Base-by-base conservation (phyloP, 2,329 filamentous ascomycete genomes). In the Aspergillus ruber region DNA sequence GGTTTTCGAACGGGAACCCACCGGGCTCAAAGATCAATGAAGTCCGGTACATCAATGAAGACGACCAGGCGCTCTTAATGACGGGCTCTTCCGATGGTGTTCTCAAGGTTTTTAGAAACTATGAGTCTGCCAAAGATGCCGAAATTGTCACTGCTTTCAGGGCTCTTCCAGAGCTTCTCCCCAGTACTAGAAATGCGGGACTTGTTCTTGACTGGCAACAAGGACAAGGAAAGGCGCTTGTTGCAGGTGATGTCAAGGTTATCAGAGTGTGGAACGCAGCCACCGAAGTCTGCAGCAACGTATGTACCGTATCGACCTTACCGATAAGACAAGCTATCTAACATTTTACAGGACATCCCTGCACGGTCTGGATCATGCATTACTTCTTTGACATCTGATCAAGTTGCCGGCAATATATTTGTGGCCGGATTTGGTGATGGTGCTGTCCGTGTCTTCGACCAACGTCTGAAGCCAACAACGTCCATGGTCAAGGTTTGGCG, bases 171-270 rank as follows among this genome's bases (percentile, higher is more conserved):
- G 89, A 98, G 69, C 86, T 97, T 64, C 86, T 97, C 5, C 89
- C 90, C 3, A 95, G 88, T 66, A 95, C 91, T 60, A 86, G 90
- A 61, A 95, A 95, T 66, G 90, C 90, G 1, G 93, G 93, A 18
- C 85, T 98, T 70, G 91, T 97, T 21, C 94, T 97, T 64, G 91
- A 98, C 67, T 98, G 93, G 93, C 91, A 97, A 66, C 93, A 98
- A 71, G 90, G 94, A n/a, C 88, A 89, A 57, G 93, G 93, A 6
- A 88, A 89, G 51, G 85, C 95, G 6, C 78, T 98, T n/a, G 93
- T 97, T 27, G 93, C 93, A 9, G 93, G 93, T 40, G 93, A 98
- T 65, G 89, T 96, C 46, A 88, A 93, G 49, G 88, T 96, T 29
- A 96, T 98, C 58, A 82, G 90, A 32, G 88, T 97, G 29, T 98